These are phyloP conservation scores for Podaxis mareebaensis DNA, from an alignment of 768 basidiomycete species.

Conservation along the genomic window DNA sequence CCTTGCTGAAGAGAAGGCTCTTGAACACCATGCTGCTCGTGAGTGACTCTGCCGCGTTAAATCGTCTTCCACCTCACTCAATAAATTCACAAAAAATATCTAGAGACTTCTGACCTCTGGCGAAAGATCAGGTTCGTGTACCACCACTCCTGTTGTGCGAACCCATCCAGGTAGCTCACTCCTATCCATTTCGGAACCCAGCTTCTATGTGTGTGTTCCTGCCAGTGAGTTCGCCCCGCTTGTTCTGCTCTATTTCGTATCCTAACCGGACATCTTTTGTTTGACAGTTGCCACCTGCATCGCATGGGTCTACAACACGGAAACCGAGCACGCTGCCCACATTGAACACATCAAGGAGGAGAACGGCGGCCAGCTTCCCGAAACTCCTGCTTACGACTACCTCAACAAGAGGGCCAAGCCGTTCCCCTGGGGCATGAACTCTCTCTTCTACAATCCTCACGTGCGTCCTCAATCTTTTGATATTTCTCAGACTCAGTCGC, in stretches of 20 bases:
- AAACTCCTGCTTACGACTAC: slow-evolving; percentile 72
- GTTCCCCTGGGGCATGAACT: slow-evolving; percentile 85
- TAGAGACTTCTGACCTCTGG: slow-evolving; percentile 82
- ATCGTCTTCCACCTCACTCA: slow-evolving; percentile 5
- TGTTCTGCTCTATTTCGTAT: not conserved
- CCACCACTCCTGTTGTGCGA: not conserved
- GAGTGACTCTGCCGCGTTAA: slow-evolving; percentile 15
- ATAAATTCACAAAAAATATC: slow-evolving; percentile 16
- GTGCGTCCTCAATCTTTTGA: slow-evolving; percentile 39
- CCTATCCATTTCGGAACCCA: slow-evolving; percentile 30
- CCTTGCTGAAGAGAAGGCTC: slow-evolving; percentile 52
- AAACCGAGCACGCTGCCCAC: slow-evolving; percentile 70
- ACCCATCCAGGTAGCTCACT: slow-evolving; percentile 13
- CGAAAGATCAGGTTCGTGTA: slow-evolving; percentile 75
- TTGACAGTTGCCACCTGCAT: slow-evolving; percentile 46
- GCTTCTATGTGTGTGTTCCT: slow-evolving; percentile 76
- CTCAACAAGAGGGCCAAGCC: slow-evolving; percentile 76
- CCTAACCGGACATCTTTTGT: not conserved
- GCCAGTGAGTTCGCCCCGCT: slow-evolving; percentile 51
- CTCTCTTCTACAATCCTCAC: slow-evolving; percentile 77
- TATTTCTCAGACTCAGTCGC: not conserved
- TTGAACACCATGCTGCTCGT: slow-evolving; percentile 70
- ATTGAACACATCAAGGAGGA: slow-evolving; percentile 68
- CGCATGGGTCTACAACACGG: slow-evolving; percentile 58
- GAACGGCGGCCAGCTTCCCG: slow-evolving; percentile 72